These are phyloP conservation scores for Suhomyces kilbournensis DNA, from an alignment of 805 yeast genomes.

Conservation along the genomic window DNA sequence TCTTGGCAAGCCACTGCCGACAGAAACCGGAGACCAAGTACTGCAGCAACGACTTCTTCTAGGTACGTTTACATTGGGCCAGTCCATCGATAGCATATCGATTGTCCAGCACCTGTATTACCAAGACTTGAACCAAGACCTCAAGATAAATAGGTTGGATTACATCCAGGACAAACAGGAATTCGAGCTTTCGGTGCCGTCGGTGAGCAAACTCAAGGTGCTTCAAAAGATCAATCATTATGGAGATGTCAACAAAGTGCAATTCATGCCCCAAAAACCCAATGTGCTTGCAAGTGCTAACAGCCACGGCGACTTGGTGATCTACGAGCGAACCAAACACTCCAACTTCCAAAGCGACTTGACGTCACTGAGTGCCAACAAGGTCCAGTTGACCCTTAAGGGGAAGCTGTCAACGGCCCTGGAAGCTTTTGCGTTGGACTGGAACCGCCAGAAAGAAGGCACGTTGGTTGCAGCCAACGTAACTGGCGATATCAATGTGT, in stretches of 20 bases:
- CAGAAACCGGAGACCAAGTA: constrained; percentile 4
- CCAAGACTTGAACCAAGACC: constrained; percentile 29
- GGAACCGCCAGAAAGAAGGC: constrained; percentile 70
- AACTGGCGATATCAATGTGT: constrained; percentile 61
- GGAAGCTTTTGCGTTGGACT: constrained; percentile 70
- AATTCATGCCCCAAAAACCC: constrained; percentile 82
- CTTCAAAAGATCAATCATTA: constrained; percentile 62
- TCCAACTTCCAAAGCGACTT: constrained; percentile 29
- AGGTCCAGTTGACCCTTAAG: constrained; percentile 52
- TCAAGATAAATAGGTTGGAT: constrained; percentile 34
- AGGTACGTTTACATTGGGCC: constrained; percentile 65
- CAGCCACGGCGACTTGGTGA: constrained; percentile 58
- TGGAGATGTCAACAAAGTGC: constrained; percentile 72
- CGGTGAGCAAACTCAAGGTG: constrained; percentile 26
- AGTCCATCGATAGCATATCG: constrained; percentile 47
- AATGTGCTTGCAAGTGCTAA: constrained; percentile 74
- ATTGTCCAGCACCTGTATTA: constrained; percentile 33
- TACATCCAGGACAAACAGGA: constrained; percentile 39
- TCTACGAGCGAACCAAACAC: constrained; percentile 85
- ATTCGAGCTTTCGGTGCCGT: constrained; percentile 28
- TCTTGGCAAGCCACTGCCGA: constrained; percentile 13
- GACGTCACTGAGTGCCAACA: constrained; percentile 26
- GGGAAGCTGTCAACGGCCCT: constrained; percentile 27
- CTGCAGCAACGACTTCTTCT: constrained; percentile 45
- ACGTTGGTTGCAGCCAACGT: constrained; percentile 56